Evolutionary conservation across 1,139 yeast species (phyloP).

Genomic region (Lodderomyces pseudojiufengensis): DNA sequence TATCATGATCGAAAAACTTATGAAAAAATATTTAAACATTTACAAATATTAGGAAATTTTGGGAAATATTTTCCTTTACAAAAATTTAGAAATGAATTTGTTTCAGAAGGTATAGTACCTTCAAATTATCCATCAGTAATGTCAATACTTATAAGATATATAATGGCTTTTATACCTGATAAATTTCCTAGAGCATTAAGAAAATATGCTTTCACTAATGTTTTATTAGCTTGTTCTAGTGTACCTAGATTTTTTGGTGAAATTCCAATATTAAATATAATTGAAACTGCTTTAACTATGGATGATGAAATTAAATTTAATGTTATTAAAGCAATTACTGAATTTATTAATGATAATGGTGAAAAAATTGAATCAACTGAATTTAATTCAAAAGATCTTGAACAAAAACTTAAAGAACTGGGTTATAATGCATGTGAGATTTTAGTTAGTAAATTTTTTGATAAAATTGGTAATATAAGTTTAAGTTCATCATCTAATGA

Average conservation of each 20-base stretch:
- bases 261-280: slow-evolving; percentile 26
- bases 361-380: slow-evolving; percentile 17
- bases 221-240: slow-evolving; percentile 54
- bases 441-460: slow-evolving; percentile 60
- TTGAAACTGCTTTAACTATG: slow-evolving; percentile 49
- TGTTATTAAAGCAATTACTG: slow-evolving; percentile 37
- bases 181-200: slow-evolving; percentile 16
- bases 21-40: slow-evolving; percentile 50
- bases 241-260: slow-evolving; percentile 48
- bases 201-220: slow-evolving; percentile 51
- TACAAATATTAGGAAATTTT: slow-evolving; percentile 64
- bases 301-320: slow-evolving; percentile 27
- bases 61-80: slow-evolving; percentile 67
- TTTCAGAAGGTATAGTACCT: slow-evolving; percentile 38
- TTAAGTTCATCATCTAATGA: slow-evolving; percentile 12
- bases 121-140: slow-evolving; percentile 51
- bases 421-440: slow-evolving; percentile 53
- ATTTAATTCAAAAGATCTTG: too few species aligned
- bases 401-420: neutral
- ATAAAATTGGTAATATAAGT: slow-evolving; percentile 46
- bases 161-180: slow-evolving; percentile 50
- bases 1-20: slow-evolving; percentile 31
- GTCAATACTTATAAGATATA: slow-evolving; percentile 52
- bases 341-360: slow-evolving; percentile 51
- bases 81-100: slow-evolving; percentile 36